Percentiles rank a stretch among this genome's conserved stretches.
These are phyloP conservation scores for Pythium coloratum DNA, from an alignment of 352 stramenopile species.

Conservation along the genomic window DNA sequence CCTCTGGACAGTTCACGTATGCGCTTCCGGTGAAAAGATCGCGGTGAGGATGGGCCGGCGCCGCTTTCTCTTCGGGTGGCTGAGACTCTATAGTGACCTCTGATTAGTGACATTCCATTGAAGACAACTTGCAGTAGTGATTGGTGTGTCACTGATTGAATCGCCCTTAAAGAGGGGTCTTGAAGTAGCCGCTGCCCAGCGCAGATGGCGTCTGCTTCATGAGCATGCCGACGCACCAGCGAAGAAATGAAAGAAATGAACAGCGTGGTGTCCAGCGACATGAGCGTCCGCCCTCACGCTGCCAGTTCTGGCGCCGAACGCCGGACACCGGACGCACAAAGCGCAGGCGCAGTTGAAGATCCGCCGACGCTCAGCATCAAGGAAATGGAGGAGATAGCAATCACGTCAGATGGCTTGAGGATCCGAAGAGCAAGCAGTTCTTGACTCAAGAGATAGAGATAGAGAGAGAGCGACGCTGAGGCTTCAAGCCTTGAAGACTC, in stretches of 20 bases:
- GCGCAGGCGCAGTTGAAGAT: not conserved
- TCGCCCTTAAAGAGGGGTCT: constrained; percentile 5
- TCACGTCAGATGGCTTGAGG: not conserved
- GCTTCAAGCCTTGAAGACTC: too few relatives aligned
- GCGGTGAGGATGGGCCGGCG: not conserved
- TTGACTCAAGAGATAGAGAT: too few relatives aligned
- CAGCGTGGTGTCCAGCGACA: not conserved
- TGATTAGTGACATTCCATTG: not conserved
- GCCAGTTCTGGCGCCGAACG: not conserved
- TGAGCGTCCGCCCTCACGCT: not conserved
- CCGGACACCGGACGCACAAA: not conserved
- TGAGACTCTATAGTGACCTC: not conserved
- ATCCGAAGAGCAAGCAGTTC: too few relatives aligned
- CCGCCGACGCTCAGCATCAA: not conserved
- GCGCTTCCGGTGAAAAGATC: constrained; percentile 1
- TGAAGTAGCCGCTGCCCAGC: constrained; percentile 14
- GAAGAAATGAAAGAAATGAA: constrained; percentile 12
- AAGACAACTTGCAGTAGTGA: not conserved
- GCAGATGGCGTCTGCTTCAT: constrained; percentile 4
- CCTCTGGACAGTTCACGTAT: not conserved
- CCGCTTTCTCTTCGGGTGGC: not conserved
- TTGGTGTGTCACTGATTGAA: not conserved
- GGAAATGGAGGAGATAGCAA: not conserved
- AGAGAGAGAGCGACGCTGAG: too few relatives aligned
- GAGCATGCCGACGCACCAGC: not conserved